These are phyloP conservation scores for Boehmeria nivea DNA, from an alignment of 306 rosid species.

Conservation along the genomic window DNA sequence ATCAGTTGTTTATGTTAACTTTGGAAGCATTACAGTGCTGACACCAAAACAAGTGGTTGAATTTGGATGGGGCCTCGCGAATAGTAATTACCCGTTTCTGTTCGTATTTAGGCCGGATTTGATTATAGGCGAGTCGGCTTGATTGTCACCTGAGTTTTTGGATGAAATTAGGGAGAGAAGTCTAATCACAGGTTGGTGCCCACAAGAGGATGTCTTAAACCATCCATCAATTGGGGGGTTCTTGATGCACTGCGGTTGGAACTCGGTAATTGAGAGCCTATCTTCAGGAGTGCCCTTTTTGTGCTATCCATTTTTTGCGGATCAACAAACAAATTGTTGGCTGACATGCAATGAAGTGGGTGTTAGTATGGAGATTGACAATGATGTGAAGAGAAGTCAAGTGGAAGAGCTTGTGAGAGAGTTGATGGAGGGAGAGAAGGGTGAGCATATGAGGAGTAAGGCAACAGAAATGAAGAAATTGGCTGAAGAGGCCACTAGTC, in stretches of 20 bases:
- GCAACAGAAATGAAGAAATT: slow-evolving; percentile 21
- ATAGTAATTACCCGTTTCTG: slow-evolving; percentile 14
- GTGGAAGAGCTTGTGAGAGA: too few relatives aligned
- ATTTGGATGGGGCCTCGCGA: slow-evolving; percentile 26
- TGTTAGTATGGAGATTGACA: too few relatives aligned
- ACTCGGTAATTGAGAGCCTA: slow-evolving; percentile 13
- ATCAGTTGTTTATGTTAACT: too few relatives aligned
- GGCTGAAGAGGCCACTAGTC: slow-evolving; percentile 21
- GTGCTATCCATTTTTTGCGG: slow-evolving; percentile 13
- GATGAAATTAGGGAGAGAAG: slow-evolving; percentile 4
- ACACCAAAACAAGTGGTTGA: too few relatives aligned
- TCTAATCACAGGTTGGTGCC: slow-evolving; percentile 13
- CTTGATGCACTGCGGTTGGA: slow-evolving; percentile 18
- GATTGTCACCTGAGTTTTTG: slow-evolving; percentile 12
- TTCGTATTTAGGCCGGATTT: slow-evolving; percentile 21
- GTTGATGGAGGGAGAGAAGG: slow-evolving; percentile 21
- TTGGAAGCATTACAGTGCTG: too few relatives aligned
- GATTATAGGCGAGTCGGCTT: not conserved
- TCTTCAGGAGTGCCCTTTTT: slow-evolving; percentile 19
- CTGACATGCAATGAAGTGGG: too few relatives aligned
- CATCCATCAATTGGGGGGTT: slow-evolving; percentile 15
- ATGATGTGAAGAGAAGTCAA: too few relatives aligned
- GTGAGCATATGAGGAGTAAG: slow-evolving; percentile 11
- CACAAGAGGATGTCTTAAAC: slow-evolving; percentile 21
- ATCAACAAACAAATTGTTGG: slow-evolving; percentile 13